A percentile compares a stretch with the other conserved stretches of the same genome.
Evolutionary conservation across 176 grass and related monocot genomes (phyloP).

Genomic region (Bonia amplexicaulis): DNA sequence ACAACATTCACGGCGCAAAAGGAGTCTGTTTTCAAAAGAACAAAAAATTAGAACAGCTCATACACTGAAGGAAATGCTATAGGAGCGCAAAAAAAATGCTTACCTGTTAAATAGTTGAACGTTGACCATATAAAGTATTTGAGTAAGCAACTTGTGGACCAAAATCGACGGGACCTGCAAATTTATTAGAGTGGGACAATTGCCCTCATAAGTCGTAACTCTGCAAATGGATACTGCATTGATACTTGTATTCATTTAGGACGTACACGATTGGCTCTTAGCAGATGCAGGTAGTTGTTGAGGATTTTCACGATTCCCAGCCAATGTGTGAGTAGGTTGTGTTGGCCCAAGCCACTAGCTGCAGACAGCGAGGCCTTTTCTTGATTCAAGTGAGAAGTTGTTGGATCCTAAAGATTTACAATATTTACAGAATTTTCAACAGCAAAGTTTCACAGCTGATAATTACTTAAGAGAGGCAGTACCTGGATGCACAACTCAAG

Average conservation of each 20-base stretch:
- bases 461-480: constrained; percentile 15
- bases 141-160: constrained; percentile 66
- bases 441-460: constrained; percentile 16
- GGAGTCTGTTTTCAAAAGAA: constrained; percentile 43
- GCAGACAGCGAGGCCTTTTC: constrained; percentile 31
- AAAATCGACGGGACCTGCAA: constrained; percentile 73
- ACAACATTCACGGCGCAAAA: constrained; percentile 77
- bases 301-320: constrained; percentile 56
- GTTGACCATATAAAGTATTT: constrained; percentile 76
- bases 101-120: constrained; percentile 89
- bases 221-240: constrained; percentile 6
- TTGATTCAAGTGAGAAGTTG: constrained; percentile 31
- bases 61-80: constrained; percentile 20
- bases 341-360: constrained; percentile 32
- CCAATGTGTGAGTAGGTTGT: constrained; percentile 43
- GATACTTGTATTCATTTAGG: background rate
- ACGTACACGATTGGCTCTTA: constrained; percentile 68
- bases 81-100: background rate
- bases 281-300: constrained; percentile 49
- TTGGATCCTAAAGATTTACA: constrained; percentile 44
- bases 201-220: constrained; percentile 5
- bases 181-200: background rate
- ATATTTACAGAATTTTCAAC: constrained; percentile 17
- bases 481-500: constrained; percentile 86
- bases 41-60: constrained; percentile 6